Percentiles rank a stretch among this genome's conserved stretches.
phyloP scores from a whole-genome alignment of 495 filamentous ascomycete genomes.

The Penicillium silybi region DNA sequence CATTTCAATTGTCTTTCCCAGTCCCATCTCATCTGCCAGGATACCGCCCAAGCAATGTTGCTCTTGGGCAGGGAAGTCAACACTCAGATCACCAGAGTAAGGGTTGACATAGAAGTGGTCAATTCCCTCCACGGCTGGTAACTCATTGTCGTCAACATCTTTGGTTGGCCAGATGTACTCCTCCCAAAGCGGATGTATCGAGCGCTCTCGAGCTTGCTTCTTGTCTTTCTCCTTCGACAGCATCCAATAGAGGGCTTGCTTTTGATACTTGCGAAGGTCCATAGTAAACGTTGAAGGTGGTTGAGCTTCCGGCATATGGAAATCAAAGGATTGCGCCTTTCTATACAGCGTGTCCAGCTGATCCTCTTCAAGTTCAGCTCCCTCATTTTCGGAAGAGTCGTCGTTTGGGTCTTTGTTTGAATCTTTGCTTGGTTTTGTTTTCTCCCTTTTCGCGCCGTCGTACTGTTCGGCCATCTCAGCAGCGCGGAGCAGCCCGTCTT shows the following conservation, averaged over 20 bases:
- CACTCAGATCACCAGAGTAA: conserved; percentile 91
- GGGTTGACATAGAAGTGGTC: conserved; percentile 89
- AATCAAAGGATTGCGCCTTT: conserved; percentile 96
- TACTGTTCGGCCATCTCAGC: conserved; percentile 81
- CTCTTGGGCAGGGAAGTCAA: conserved; percentile 88
- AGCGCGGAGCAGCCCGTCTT: conserved; percentile 76
- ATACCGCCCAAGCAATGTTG: conserved; percentile 94
- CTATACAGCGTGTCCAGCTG: conserved; percentile 92
- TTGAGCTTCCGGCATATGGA: conserved; percentile 79
- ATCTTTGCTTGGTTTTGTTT: conserved; percentile 26
- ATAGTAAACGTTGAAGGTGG: conserved; percentile 78
- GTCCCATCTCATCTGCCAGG: conserved; percentile 85
- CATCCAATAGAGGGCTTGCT: conserved; percentile 95
- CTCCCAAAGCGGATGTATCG: conserved; percentile 98
- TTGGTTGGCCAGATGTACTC: conserved; percentile 86
- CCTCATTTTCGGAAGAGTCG: conserved; percentile 69
- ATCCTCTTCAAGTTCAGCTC: conserved; percentile 88
- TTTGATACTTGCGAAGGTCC: conserved; percentile 88
- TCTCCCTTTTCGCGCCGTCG: conserved; percentile 62
- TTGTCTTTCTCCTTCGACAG: conserved; percentile 84
- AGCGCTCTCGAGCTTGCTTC: conserved; percentile 59
- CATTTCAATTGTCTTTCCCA: conserved; percentile 98
- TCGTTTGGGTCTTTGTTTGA: conserved; percentile 40
- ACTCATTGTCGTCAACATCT: conserved; percentile 76
- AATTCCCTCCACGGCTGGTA: conserved; percentile 60